Conservation (phyloP, 768 basidiomycete species). For the Rhodotorula toruloides region DNA sequence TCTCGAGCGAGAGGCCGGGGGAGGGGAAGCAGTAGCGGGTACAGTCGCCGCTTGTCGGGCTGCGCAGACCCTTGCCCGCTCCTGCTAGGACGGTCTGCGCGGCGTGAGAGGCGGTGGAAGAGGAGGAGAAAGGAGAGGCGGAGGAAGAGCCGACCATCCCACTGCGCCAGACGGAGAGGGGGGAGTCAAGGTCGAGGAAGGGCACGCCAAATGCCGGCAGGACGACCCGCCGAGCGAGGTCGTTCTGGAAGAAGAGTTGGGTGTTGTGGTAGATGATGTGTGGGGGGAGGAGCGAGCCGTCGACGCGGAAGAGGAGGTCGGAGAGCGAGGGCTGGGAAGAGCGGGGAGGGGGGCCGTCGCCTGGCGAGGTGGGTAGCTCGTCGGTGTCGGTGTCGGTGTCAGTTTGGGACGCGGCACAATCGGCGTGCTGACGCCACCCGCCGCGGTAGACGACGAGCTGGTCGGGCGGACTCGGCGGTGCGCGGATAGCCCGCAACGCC, state of each 20-base stretch:
- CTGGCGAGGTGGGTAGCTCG: constrained; percentile 7
- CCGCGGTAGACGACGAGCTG: constrained; percentile 38
- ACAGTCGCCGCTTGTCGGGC: constrained; percentile 34
- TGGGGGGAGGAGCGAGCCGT: background rate
- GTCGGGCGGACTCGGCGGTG: constrained; percentile 17
- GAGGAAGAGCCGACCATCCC: constrained; percentile 36
- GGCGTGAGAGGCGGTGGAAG: background rate
- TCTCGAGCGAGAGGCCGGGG: constrained; percentile 39
- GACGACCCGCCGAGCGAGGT: constrained; percentile 18
- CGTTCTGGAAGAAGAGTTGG: constrained; percentile 40
- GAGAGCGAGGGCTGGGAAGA: constrained; percentile 3
- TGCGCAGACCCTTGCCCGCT: constrained; percentile 8
- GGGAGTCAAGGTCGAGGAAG: constrained; percentile 40
- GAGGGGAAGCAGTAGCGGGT: constrained; percentile 40
- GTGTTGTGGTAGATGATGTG: constrained; percentile 39
- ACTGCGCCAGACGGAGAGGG: constrained; percentile 34
- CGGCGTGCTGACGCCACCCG: constrained; percentile 34
- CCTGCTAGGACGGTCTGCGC: background rate
- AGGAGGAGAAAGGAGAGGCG: constrained; percentile 5
- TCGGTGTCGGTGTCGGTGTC: background rate
- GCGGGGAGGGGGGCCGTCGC: constrained; percentile 34
- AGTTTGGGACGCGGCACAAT: constrained; percentile 7
- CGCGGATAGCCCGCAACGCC: constrained; percentile 20
- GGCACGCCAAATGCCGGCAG: constrained; percentile 31
- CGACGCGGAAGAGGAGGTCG: background rate